A percentile compares a stretch with the other conserved stretches of the same genome.
Evolutionary conservation across 768 basidiomycete species (phyloP).

Genomic region (Lactarius evosmus): DNA sequence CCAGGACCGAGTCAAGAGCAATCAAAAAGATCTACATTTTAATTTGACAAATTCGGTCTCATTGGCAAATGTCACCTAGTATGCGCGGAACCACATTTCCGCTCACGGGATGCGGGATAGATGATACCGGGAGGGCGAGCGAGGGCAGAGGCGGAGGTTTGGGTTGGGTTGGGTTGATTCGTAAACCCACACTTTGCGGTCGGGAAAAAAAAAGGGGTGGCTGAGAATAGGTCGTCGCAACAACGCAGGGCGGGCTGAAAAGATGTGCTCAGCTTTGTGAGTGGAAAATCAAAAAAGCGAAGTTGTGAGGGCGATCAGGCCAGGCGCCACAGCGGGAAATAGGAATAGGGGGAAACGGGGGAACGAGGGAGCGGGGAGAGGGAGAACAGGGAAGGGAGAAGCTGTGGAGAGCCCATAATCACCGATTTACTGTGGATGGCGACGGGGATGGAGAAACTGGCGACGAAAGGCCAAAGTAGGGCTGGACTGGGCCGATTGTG

Average conservation of each 20-base stretch:
- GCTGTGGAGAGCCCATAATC: not conserved
- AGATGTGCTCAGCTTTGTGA: not conserved
- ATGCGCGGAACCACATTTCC: not conserved
- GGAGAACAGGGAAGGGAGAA: not conserved
- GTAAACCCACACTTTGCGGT: not conserved
- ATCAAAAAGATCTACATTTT: not conserved
- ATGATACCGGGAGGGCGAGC: no score
- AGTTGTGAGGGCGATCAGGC: constrained; percentile 18
- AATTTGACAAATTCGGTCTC: not conserved
- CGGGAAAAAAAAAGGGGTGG: not conserved
- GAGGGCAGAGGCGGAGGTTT: not conserved
- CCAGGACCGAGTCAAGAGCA: not conserved
- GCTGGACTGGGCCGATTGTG: not conserved
- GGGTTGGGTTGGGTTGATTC: no score
- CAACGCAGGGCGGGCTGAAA: not conserved
- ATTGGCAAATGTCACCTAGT: not conserved
- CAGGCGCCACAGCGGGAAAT: constrained; percentile 7
- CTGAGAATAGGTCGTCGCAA: not conserved
- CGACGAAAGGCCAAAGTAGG: not conserved
- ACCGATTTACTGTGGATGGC: not conserved
- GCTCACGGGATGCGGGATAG: not conserved
- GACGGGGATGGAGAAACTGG: not conserved
- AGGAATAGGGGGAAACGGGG: not conserved
- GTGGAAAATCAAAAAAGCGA: no score
- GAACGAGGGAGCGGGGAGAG: not conserved